Evolutionary conservation across 2,329 filamentous ascomycete genomes (phyloP).

Genomic region (Aspergillus fumigatiaffinis): DNA sequence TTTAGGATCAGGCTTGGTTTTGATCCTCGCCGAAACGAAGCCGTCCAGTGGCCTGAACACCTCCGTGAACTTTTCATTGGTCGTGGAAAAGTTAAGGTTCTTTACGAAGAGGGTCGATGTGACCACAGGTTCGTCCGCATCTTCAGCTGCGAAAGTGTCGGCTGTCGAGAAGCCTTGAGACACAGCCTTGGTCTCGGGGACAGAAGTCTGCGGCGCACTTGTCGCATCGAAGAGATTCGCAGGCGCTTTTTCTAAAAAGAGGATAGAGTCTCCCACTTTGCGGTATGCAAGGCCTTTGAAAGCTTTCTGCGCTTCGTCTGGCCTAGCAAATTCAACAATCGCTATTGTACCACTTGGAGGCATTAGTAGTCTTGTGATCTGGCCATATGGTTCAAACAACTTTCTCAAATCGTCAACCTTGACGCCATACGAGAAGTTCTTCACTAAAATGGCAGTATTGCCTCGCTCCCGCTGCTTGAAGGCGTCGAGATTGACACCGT

Average conservation of each 20-base stretch:
- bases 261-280: constrained; percentile 81
- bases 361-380: constrained; percentile 79
- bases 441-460: constrained; percentile 83
- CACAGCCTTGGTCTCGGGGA: constrained; percentile 28
- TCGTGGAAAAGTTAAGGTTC: constrained; percentile 90
- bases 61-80: constrained; percentile 69
- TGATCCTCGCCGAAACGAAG: constrained; percentile 84
- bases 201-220: constrained; percentile 28
- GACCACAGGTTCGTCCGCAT: constrained; percentile 44
- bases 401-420: constrained; percentile 72
- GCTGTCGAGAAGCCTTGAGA: constrained; percentile 41
- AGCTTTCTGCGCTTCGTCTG: constrained; percentile 75
- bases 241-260: constrained; percentile 92
- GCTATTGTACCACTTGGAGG: constrained; percentile 90
- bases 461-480: constrained; percentile 84
- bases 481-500: constrained; percentile 86
- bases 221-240: constrained; percentile 65
- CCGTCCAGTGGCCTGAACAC: constrained; percentile 78
- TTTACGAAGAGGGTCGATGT: constrained; percentile 86
- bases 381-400: constrained; percentile 81
- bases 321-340: constrained; percentile 80
- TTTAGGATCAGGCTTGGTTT: constrained; percentile 92
- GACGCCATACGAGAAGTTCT: constrained; percentile 88
- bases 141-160: constrained; percentile 41
- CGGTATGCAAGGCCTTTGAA: constrained; percentile 84